Percentiles rank a stretch among this genome's conserved stretches.
These are phyloP conservation scores for Telfairia occidentalis DNA, from an alignment of 331 rosid species.

Conservation along the genomic window DNA sequence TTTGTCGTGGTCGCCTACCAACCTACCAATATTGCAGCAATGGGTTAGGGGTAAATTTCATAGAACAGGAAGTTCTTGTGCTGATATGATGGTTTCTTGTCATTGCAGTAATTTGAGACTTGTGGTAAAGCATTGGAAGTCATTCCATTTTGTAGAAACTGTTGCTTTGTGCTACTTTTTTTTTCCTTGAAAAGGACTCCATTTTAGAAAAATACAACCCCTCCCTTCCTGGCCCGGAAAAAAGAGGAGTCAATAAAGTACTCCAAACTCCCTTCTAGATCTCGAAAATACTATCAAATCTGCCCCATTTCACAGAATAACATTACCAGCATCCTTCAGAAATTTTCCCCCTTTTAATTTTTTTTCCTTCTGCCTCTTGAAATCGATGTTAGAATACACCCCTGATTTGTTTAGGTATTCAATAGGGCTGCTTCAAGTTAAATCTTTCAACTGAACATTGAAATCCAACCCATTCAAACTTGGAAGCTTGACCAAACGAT, in stretches of 20 bases:
- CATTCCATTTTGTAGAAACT: background rate
- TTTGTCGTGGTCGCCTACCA: background rate
- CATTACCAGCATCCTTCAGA: background rate
- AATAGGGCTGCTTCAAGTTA: background rate
- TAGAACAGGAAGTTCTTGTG: background rate
- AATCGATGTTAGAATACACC: background rate
- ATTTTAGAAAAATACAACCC: too few relatives aligned
- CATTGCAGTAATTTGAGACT: background rate
- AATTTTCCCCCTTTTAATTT: background rate
- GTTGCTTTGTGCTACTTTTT: background rate
- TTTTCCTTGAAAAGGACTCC: background rate
- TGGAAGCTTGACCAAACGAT: background rate
- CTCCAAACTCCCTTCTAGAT: too few relatives aligned
- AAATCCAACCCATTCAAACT: background rate
- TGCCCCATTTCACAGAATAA: too few relatives aligned
- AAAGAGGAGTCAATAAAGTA: too few relatives aligned
- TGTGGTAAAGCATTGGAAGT: background rate
- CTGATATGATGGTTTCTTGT: background rate
- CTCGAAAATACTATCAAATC: too few relatives aligned
- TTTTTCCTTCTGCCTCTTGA: background rate
- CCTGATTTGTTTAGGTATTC: background rate
- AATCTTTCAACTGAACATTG: background rate
- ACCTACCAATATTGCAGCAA: background rate
- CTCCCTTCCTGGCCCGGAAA: too few relatives aligned
- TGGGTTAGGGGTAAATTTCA: background rate